A percentile compares a stretch with the other conserved stretches of the same genome.
phyloP scores from a whole-genome alignment of 345 rosid genomes.

The Microcos paniculata region DNA sequence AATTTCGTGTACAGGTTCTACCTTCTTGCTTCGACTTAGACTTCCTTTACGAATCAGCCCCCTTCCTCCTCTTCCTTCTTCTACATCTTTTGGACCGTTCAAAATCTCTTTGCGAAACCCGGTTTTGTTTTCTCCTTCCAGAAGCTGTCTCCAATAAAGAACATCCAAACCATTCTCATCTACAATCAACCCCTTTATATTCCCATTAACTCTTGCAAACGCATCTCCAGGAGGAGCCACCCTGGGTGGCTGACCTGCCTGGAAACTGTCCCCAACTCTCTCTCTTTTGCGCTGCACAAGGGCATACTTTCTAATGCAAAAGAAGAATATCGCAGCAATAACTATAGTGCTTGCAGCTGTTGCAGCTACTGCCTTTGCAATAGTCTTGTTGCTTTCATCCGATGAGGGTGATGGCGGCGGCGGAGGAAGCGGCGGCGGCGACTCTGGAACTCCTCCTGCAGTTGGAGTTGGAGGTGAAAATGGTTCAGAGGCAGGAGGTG shows the following conservation, averaged over 20 bases:
- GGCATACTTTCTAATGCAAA: slow-evolving; percentile 37
- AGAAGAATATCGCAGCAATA: slow-evolving; percentile 50
- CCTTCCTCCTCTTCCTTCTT: slow-evolving; percentile 24
- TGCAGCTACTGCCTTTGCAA: slow-evolving; percentile 57
- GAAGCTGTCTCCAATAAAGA: slow-evolving; percentile 65
- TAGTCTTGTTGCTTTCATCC: slow-evolving; percentile 7
- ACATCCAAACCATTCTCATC: slow-evolving; percentile 83
- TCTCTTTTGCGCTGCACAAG: slow-evolving; percentile 38
- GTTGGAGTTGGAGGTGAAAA: slow-evolving; percentile 7
- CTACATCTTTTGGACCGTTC: slow-evolving; percentile 25
- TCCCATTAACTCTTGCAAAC: slow-evolving; percentile 39
- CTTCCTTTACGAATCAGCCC: slow-evolving; percentile 17
- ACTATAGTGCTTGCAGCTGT: slow-evolving; percentile 66
- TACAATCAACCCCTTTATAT: slow-evolving; percentile 52
- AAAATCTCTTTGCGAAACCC: slow-evolving; percentile 27
- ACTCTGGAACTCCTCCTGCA: background rate
- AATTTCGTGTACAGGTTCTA: slow-evolving; percentile 41
- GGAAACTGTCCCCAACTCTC: slow-evolving; percentile 19
- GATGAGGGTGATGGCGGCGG: slow-evolving; percentile 27
- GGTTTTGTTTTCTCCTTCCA: slow-evolving; percentile 30
- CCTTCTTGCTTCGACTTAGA: slow-evolving; percentile 22
- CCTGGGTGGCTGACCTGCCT: slow-evolving; percentile 15
- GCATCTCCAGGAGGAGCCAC: slow-evolving; percentile 22
- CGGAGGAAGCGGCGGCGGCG: background rate
- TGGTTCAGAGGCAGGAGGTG: slow-evolving; percentile 27